Conservation (phyloP, 2,329 filamentous ascomycete genomes). For the Aspergillus sp. region DNA sequence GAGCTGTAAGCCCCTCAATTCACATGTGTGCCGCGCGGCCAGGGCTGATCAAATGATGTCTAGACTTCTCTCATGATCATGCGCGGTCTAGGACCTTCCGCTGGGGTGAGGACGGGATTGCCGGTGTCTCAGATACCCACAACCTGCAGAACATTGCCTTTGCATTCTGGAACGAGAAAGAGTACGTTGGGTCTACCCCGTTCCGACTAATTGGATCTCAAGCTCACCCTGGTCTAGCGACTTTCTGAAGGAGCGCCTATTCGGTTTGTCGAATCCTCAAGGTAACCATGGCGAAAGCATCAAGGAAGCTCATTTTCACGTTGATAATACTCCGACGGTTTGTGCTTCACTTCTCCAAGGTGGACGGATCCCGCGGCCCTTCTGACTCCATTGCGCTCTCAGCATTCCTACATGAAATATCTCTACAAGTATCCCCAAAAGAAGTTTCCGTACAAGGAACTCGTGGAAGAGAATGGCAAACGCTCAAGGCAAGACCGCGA, state of each 20-base stretch:
- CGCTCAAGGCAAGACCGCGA: slow-evolving; percentile 76
- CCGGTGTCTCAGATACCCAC: slow-evolving; percentile 91
- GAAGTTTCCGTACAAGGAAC: slow-evolving; percentile 86
- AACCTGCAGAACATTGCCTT: slow-evolving; percentile 91
- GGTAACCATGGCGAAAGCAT: slow-evolving; percentile 96
- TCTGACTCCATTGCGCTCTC: slow-evolving; percentile 18
- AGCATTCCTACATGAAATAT: slow-evolving; percentile 99
- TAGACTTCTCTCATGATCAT: slow-evolving; percentile 93
- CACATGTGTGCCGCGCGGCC: slow-evolving; percentile 6
- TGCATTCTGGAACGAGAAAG: slow-evolving; percentile 96
- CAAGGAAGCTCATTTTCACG: slow-evolving; percentile 94
- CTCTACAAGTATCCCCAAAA: slow-evolving; percentile 96
- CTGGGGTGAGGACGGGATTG: slow-evolving; percentile 97
- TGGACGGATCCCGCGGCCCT: neutral
- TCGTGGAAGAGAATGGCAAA: slow-evolving; percentile 79
- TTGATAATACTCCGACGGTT: slow-evolving; percentile 85
- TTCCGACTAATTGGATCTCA: neutral
- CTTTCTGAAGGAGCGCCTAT: slow-evolving; percentile 91
- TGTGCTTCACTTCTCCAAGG: slow-evolving; percentile 16
- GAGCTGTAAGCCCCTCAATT: slow-evolving; percentile 69
- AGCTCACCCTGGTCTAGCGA: slow-evolving; percentile 56
- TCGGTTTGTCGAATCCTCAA: slow-evolving; percentile 92
- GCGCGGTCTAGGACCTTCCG: slow-evolving; percentile 84
- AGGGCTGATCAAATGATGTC: slow-evolving; percentile 9
- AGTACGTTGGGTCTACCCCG: slow-evolving; percentile 57